phyloP scores from a whole-genome alignment of 2,329 filamentous ascomycete genomes.

The Phialocephala subalpina region DNA sequence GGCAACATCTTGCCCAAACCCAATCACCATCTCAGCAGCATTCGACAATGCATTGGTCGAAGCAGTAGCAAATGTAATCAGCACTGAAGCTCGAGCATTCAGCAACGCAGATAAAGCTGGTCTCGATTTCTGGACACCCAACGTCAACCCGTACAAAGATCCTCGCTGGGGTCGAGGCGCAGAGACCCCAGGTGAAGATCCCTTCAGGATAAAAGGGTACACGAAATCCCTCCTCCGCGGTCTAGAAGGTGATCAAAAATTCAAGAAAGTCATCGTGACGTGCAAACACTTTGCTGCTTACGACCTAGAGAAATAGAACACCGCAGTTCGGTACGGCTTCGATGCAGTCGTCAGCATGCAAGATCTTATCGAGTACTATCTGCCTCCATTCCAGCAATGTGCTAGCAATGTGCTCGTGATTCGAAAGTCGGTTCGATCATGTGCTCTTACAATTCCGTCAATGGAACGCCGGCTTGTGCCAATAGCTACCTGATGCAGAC shows the following conservation, averaged over 20 bases:
- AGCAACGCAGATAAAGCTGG: constrained; percentile 65
- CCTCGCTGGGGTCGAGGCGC: constrained; percentile 69
- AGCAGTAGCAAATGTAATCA: constrained; percentile 61
- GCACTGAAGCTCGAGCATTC: constrained; percentile 70
- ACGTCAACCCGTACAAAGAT: constrained; percentile 71
- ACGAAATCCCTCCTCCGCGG: constrained; percentile 61
- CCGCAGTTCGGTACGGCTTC: constrained; percentile 56
- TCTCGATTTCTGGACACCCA: constrained; percentile 70
- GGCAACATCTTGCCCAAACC: constrained; percentile 71
- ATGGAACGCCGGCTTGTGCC: constrained; percentile 71
- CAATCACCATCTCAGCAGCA: constrained; percentile 67
- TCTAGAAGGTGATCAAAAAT: constrained; percentile 55
- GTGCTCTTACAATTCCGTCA: constrained; percentile 71
- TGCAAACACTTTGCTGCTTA: constrained; percentile 69
- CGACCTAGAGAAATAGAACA: constrained; percentile 51
- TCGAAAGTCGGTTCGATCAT: constrained; percentile 63
- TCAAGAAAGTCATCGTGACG: constrained; percentile 55
- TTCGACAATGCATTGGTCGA: constrained; percentile 70
- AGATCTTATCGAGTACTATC: constrained; percentile 73
- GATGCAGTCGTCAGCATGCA: constrained; percentile 65
- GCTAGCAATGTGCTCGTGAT: constrained; percentile 67
- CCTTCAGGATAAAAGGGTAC: constrained; percentile 57
- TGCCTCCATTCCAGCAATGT: constrained; percentile 71
- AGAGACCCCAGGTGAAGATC: constrained; percentile 67
- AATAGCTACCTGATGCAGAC: constrained; percentile 68